phyloP scores from a whole-genome alignment of 352 stramenopile species.

The Thalassiosira livingstoniorum region DNA sequence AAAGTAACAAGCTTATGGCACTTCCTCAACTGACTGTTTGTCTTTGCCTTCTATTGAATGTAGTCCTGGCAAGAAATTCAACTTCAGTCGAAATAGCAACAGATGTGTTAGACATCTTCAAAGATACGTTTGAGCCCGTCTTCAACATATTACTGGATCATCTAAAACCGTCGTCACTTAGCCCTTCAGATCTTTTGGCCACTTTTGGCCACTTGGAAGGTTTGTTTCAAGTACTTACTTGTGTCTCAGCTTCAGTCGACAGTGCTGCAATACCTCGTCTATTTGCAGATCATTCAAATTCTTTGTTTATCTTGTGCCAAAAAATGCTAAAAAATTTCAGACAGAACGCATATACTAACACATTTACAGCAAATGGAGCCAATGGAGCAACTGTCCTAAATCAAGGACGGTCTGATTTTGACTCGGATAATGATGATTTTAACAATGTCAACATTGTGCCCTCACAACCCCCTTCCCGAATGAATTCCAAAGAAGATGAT shows the following conservation, averaged over 20 bases:
- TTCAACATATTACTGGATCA: constrained; percentile 55
- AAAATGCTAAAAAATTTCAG: constrained; percentile 54
- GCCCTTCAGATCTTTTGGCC: constrained; percentile 37
- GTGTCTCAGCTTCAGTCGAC: constrained; percentile 29
- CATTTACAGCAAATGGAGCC: neutral
- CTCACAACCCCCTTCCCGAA: no score
- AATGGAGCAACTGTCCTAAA: neutral
- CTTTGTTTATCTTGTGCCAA: constrained; percentile 53
- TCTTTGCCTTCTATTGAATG: constrained; percentile 45
- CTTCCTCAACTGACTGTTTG: constrained; percentile 48
- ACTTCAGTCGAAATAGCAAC: constrained; percentile 30
- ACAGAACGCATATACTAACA: constrained; percentile 40
- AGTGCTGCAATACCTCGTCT: constrained; percentile 28
- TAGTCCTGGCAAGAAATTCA: constrained; percentile 45
- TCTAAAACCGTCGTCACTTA: constrained; percentile 18
- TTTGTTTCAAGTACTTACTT: constrained; percentile 50
- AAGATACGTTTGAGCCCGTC: constrained; percentile 37
- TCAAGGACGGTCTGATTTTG: constrained; percentile 25
- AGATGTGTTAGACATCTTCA: constrained; percentile 40
- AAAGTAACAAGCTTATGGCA: constrained; percentile 4
- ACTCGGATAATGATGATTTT: constrained; percentile 51
- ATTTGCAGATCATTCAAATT: constrained; percentile 51
- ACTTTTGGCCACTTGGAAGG: constrained; percentile 56
- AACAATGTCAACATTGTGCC: neutral
- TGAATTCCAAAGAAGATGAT: constrained; percentile 49